Percentiles rank a stretch among this genome's conserved stretches.
These are phyloP conservation scores for Penicillium angulare DNA, from an alignment of 495 filamentous ascomycete genomes.

Conservation along the genomic window DNA sequence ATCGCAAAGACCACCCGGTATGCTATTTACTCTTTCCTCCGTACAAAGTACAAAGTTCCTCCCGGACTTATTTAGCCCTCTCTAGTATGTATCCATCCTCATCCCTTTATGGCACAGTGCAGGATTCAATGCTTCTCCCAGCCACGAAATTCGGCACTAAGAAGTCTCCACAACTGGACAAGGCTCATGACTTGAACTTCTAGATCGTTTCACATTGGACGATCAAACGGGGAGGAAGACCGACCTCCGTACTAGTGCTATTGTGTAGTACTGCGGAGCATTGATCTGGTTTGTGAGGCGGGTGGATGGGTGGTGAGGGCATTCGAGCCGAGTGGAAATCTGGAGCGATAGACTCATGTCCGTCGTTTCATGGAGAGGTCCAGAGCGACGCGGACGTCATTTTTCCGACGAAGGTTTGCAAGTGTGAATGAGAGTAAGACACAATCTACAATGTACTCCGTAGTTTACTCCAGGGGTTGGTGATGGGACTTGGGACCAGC, in stretches of 20 bases:
- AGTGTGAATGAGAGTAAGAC: conserved; percentile 1
- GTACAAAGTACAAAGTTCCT: no score
- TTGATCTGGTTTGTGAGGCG: background rate
- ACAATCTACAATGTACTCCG: no score
- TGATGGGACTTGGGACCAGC: no score
- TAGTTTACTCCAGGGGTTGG: no score
- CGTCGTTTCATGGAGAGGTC: background rate
- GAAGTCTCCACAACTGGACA: background rate
- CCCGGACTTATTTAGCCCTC: no score
- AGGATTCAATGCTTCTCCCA: conserved; percentile 7
- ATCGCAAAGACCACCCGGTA: background rate
- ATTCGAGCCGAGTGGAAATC: conserved; percentile 17
- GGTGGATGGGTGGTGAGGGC: background rate
- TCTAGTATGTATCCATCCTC: no score
- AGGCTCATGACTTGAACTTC: conserved; percentile 25
- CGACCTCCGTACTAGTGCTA: background rate
- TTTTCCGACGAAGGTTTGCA: background rate
- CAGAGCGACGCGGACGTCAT: background rate
- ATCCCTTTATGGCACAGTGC: no score
- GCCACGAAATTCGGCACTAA: conserved; percentile 4
- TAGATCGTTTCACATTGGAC: conserved; percentile 41
- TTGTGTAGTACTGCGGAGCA: background rate
- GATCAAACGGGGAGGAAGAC: conserved; percentile 37
- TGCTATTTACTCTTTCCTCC: background rate
- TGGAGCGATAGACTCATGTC: background rate